A percentile compares a stretch with the other conserved stretches of the same genome.
Evolutionary conservation across 2,329 filamentous ascomycete genomes (phyloP).

Genomic region (Arthrobotrys sinensis): DNA sequence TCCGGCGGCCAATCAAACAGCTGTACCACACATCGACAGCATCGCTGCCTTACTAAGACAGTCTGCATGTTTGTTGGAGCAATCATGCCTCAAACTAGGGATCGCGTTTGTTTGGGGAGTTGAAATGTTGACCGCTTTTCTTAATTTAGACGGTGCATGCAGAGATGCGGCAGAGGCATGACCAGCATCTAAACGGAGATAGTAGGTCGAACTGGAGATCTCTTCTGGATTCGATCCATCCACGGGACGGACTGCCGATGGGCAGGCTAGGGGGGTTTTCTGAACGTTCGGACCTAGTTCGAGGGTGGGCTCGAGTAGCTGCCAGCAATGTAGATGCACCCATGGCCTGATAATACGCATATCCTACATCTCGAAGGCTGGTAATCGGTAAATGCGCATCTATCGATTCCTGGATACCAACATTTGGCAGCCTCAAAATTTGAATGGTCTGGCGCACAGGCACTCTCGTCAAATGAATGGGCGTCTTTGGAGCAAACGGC

Average conservation of each 20-base stretch:
- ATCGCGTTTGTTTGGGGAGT: conserved; percentile 9
- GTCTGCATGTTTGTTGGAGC: conserved; percentile 16
- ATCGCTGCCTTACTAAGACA: neutral
- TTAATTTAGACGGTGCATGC: conserved; percentile 7
- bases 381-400: neutral
- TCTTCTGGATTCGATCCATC: neutral
- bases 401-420: conserved; percentile 21
- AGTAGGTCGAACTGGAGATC: neutral
- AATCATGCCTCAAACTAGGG: conserved; percentile 33
- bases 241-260: neutral
- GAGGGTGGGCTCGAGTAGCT: neutral
- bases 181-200: neutral
- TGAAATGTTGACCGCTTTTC: neutral
- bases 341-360: conserved; percentile 8
- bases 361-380: neutral
- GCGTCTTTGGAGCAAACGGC: conserved; percentile 11
- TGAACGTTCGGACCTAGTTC: too few relatives aligned
- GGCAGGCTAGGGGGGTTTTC: neutral
- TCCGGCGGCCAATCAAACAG: conserved; percentile 24
- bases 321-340: neutral
- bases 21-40: neutral
- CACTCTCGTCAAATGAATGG: conserved; percentile 21
- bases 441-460: conserved; percentile 11
- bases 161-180: conserved; percentile 3
- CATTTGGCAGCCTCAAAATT: conserved; percentile 1